Evolutionary conservation across 257 asterid species (phyloP).

Genomic region (Ehretia macrophylla): DNA sequence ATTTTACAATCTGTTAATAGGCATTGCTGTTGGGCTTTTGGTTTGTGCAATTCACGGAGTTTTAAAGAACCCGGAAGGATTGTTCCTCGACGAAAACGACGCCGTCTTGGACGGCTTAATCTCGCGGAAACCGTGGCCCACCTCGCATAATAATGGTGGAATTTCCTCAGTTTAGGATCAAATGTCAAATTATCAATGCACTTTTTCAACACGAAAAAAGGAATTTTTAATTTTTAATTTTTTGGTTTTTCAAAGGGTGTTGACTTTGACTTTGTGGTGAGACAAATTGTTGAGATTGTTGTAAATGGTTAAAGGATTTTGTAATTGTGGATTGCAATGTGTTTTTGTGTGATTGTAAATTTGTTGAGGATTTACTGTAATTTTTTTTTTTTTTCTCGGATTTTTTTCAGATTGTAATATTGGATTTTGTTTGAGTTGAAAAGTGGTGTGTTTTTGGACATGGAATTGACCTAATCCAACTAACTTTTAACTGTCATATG

Average conservation of each 20-base stretch:
- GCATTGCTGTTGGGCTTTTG: slow-evolving; percentile 48
- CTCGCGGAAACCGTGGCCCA: neutral
- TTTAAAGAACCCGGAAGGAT: slow-evolving; percentile 59
- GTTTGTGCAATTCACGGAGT: slow-evolving; percentile 46
- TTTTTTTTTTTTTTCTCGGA: too few relatives aligned
- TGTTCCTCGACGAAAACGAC: slow-evolving; percentile 62
- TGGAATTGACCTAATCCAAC: too few relatives aligned
- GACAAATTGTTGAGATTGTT: neutral
- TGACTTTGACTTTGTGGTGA: neutral
- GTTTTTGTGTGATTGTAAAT: neutral
- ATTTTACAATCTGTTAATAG: slow-evolving; percentile 42
- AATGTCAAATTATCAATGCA: too few relatives aligned
- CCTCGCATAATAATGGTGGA: slow-evolving; percentile 14
- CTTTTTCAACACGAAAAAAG: neutral
- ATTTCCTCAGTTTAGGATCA: slow-evolving; percentile 5
- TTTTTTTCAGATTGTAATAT: too few relatives aligned
- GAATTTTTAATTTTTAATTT: too few relatives aligned
- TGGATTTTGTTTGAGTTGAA: too few relatives aligned
- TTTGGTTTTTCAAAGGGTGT: neutral
- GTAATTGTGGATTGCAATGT: neutral
- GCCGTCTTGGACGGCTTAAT: slow-evolving; percentile 61
- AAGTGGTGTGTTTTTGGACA: too few relatives aligned
- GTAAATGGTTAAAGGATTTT: neutral
- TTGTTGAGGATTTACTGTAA: neutral
- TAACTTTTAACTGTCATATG: too few relatives aligned